phyloP scores from a whole-genome alignment of 192 early-diverging fungal species.

The Gonapodya sp. region DNA sequence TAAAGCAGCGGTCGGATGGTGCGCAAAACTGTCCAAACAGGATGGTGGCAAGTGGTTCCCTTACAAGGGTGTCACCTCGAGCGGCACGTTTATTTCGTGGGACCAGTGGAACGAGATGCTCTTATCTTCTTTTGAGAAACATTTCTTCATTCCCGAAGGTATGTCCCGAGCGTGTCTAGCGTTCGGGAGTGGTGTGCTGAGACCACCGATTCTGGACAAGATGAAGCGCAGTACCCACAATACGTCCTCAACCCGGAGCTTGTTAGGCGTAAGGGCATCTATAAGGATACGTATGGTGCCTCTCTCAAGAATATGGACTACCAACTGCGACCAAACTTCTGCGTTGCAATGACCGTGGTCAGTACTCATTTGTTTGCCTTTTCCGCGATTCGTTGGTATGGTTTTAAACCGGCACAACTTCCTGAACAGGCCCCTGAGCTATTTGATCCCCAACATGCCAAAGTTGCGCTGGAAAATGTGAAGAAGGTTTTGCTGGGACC shows the following conservation, averaged over 20 bases:
- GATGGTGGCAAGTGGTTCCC: slow-evolving; percentile 28
- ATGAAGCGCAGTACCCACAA: slow-evolving; percentile 46
- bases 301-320: slow-evolving; percentile 70
- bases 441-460: slow-evolving; percentile 70
- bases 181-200: background rate
- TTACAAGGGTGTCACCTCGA: slow-evolving; percentile 28
- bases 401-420: slow-evolving; percentile 1
- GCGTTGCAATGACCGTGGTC: slow-evolving; percentile 78
- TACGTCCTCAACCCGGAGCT: slow-evolving; percentile 51
- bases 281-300: slow-evolving; percentile 78
- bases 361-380: too few relatives aligned
- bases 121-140: slow-evolving; percentile 70
- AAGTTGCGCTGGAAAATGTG: slow-evolving; percentile 54
- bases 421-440: slow-evolving; percentile 68
- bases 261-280: slow-evolving; percentile 83
- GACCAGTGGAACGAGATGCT: slow-evolving; percentile 71
- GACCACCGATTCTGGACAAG: slow-evolving; percentile 18
- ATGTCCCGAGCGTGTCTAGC: slow-evolving; percentile 9
- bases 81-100: slow-evolving; percentile 39
- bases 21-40: slow-evolving; percentile 35
- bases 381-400: background rate
- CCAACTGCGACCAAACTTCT: slow-evolving; percentile 87
- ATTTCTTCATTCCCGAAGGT: slow-evolving; percentile 85
- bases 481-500: slow-evolving; percentile 66
- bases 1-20: slow-evolving; percentile 77